phyloP scores from a whole-genome alignment of 805 yeast genomes.

The Saccharomycopsis guyanensis region DNA sequence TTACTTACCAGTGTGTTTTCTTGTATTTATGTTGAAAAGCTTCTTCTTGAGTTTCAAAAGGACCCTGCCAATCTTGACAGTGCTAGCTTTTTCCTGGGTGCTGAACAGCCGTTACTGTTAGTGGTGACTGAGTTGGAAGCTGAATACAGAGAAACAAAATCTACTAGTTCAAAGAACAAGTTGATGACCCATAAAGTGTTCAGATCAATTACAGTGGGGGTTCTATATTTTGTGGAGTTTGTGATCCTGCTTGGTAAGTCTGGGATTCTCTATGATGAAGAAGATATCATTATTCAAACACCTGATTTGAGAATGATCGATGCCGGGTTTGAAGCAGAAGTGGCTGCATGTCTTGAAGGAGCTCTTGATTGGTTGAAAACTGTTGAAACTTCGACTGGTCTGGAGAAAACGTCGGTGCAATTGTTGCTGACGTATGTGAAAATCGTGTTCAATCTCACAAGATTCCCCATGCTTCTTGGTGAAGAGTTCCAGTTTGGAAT shows the following conservation, averaged over 20 bases:
- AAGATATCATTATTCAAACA: slow-evolving; percentile 59
- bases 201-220: slow-evolving; percentile 42
- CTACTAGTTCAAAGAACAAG: not conserved
- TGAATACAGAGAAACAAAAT: not conserved
- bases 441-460: not conserved
- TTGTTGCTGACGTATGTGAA: not conserved
- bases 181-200: slow-evolving; percentile 43
- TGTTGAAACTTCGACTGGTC: not conserved
- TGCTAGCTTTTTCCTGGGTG: slow-evolving; percentile 16
- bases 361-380: not conserved
- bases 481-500: slow-evolving; percentile 4
- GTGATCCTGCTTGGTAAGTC: slow-evolving; percentile 39
- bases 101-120: not conserved
- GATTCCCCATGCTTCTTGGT: not conserved
- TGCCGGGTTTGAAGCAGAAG: not conserved
- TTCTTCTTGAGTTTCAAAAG: slow-evolving; percentile 36
- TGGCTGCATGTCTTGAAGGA: not conserved
- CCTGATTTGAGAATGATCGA: slow-evolving; percentile 44
- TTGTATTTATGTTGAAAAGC: slow-evolving; percentile 60
- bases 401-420: not conserved
- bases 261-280: slow-evolving; percentile 67
- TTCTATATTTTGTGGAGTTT: slow-evolving; percentile 46
- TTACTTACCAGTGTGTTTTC: slow-evolving; percentile 66
- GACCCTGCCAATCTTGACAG: slow-evolving; percentile 16
- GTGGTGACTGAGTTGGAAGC: not conserved